These are phyloP conservation scores for Ganoderma meredithae DNA, from an alignment of 1,284 basidiomycete species.

Conservation along the genomic window DNA sequence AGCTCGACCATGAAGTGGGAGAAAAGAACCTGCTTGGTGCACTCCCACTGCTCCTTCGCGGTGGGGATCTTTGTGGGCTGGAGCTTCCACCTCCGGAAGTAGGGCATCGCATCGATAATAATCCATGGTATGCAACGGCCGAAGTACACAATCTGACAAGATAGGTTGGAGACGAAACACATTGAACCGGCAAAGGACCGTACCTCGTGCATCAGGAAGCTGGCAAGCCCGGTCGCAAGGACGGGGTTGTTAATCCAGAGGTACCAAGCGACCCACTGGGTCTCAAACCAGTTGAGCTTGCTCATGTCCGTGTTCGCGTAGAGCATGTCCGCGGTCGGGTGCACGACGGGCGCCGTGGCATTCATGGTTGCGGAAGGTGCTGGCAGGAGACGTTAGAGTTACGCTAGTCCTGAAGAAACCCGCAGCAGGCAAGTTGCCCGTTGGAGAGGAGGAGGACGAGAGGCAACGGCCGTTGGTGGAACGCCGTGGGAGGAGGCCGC, in stretches of 20 bases:
- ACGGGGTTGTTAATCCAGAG: conserved; percentile 89
- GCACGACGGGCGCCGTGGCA: conserved; percentile 34
- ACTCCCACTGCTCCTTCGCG: conserved; percentile 90
- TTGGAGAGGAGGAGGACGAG: conserved; percentile 15
- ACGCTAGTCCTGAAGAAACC: conserved; percentile 2
- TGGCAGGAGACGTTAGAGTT: conserved; percentile 12
- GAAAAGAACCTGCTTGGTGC: conserved; percentile 93
- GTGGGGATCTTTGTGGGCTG: conserved; percentile 89
- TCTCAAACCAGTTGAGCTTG: conserved; percentile 79
- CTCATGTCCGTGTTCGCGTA: conserved; percentile 71
- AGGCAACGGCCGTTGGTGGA: conserved; percentile 25
- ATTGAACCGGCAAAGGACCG: conserved; percentile 37
- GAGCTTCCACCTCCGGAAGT: conserved; percentile 95
- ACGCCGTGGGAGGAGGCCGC: conserved; percentile 1
- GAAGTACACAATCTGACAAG: conserved; percentile 89
- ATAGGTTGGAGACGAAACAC: conserved; percentile 4
- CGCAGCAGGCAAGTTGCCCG: conserved; percentile 11
- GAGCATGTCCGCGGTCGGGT: conserved; percentile 47
- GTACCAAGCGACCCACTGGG: conserved; percentile 87
- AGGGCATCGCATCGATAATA: conserved; percentile 93
- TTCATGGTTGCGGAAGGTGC: conserved; percentile 32
- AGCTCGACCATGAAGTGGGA: conserved; percentile 98
- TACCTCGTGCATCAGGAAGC: conserved; percentile 94
- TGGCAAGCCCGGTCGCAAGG: conserved; percentile 94
- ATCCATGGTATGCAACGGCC: conserved; percentile 96